Base-by-base conservation (phyloP, 179 eudicot genomes). In the Actinidia arguta region DNA sequence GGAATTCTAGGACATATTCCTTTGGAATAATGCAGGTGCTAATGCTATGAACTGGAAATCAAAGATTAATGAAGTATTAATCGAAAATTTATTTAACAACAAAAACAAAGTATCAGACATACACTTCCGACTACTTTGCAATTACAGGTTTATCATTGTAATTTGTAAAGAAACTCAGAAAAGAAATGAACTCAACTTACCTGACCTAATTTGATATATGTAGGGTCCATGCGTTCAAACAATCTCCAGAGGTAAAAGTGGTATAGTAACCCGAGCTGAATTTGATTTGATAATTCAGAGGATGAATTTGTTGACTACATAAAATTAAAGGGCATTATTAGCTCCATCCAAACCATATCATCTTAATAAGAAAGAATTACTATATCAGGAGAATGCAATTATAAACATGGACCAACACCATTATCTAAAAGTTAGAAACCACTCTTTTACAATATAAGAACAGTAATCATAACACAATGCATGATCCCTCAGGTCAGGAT, bases 171-270 rank as follows among this genome's bases (percentile, higher is more conserved):
- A 73, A 52, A 36, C 62, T 78, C 42, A 64, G 47, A 66, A 76
- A 73, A 72, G 39, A 59, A 46, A 18, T 18, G 20, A 50, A 67
- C 75, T 75, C 9, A 42, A 78, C 75, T 86, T 86, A 96, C 99
- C 95, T 95, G 99, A 68, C 99, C 99, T 91, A 96, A 83, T 86
- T 96, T 96, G 77, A 95, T 91, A 87, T 95, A 96, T 59, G 99
- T 96, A 74, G 99, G 98, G 52, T 98, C 99, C 93, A 96, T 83
- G 80, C 98, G 98, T 88, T 94, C 99, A 87, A 96, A 95, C 89
- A 96, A 85, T 83, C 88, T 93, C 88, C 99, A 89, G 79, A 96
- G 86, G 86, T 96, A 96, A 79, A 87, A 82, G 17, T 98, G 99
- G 59, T 98, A 96, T 50, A 92, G 80, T 82, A 91, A 83, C 56